Conservation (phyloP, 2,329 filamentous ascomycete species). For the Podosphaera fusca region DNA sequence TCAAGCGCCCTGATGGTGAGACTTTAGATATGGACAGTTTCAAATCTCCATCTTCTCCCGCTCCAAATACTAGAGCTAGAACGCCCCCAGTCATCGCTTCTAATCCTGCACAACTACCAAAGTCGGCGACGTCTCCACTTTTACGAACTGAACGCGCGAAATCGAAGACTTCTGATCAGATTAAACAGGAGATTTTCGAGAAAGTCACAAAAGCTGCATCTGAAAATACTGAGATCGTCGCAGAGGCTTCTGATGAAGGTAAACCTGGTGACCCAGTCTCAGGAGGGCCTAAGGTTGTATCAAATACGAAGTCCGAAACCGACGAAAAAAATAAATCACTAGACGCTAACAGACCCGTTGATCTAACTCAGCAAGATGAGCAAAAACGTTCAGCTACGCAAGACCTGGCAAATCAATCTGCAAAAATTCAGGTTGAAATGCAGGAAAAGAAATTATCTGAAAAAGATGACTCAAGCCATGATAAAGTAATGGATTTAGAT, state of each 20-base stretch:
- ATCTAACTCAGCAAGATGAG: too few species aligned
- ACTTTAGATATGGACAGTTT: slow-evolving; percentile 36
- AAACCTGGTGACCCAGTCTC: slow-evolving; percentile 12
- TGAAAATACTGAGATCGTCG: slow-evolving; percentile 15
- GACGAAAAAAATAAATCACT: slow-evolving; percentile 15
- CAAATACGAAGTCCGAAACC: slow-evolving; percentile 16
- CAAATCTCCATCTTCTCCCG: slow-evolving; percentile 38
- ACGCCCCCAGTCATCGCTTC: slow-evolving; percentile 44
- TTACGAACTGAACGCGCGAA: slow-evolving; percentile 45
- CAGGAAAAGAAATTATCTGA: too few species aligned
- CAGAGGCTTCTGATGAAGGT: slow-evolving; percentile 16
- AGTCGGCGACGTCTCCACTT: slow-evolving; percentile 43
- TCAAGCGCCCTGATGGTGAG: slow-evolving; percentile 67
- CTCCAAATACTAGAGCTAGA: slow-evolving; percentile 30
- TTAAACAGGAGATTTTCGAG: slow-evolving; percentile 54
- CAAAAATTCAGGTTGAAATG: too few species aligned
- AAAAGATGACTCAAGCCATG: too few species aligned
- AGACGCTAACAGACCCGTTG: too few species aligned
- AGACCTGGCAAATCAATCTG: too few species aligned
- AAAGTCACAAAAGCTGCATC: slow-evolving; percentile 19
- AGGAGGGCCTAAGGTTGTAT: slow-evolving; percentile 16
- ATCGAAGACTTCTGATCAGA: slow-evolving; percentile 57
- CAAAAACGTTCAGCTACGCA: too few species aligned
- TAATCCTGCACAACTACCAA: slow-evolving; percentile 58
- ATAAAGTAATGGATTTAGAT: too few species aligned